Evolutionary conservation across 495 filamentous ascomycete species (phyloP), one percentile per base, ranked within the genome.

Genomic region (Platismatia glauca): DNA sequence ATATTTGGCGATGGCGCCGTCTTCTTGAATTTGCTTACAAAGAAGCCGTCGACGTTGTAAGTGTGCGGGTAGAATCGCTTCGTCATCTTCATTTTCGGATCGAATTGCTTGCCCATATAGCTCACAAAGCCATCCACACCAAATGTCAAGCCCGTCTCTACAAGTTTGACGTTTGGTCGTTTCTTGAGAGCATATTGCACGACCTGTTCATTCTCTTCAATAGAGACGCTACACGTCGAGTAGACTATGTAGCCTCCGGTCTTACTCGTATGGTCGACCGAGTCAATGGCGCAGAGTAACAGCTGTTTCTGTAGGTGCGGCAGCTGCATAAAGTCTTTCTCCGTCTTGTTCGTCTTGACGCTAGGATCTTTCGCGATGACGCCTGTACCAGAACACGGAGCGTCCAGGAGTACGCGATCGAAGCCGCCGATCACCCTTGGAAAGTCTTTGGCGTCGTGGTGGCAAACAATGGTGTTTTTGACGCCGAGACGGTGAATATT

Each of bases 31-130:
- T 97, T 98, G 70, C 89, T 88, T 61, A 97, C 94, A 72, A 95
- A 98, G 85, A 98, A 98, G 59, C 94, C 94, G 67, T 98, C 94
- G 33, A 98, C 89, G 77, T 98, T 98, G 78, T 93, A 92, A 50
- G 89, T 81, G 68, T 97, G 93, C 0, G 93, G 93, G 75, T 97
- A 97, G 75, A 89, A 98, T 58, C 95, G 81, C 58, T 90, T 81
- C 20, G 93, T 93, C 68, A 91, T 76, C 67, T 88, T 89, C 81
- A 98, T 86, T 72, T 84, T 88, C 8, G 85, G 79, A 69, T 90
- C 86, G 75, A 98, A 98, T 57, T 81, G 83, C 81, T 96, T 97
- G 71, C 90, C 87, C 81, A 87, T 87, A 75, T 86, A 95, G 64
- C 78, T 85, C 12, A 84, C 89, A 78, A 97, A 96, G 35, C 94